Evolutionary conservation across 2,329 filamentous ascomycete species (phyloP), one percentile per base, ranked within the genome.

Genomic region (Arthrobotrys entomopaga): DNA sequence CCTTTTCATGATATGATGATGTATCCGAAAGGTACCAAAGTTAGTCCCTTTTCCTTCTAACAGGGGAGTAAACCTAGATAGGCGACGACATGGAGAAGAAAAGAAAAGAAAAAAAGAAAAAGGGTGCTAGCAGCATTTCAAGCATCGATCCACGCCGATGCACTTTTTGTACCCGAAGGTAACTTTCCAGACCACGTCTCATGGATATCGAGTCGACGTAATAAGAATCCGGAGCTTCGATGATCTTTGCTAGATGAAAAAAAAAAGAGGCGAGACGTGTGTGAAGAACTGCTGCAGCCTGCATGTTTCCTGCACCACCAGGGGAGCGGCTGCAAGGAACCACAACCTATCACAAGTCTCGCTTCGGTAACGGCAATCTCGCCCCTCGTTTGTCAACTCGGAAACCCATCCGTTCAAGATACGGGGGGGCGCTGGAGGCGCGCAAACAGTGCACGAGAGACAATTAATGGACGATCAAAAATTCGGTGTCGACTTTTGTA

Each of bases 141-240:
- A 46, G 46, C 64, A 13, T 60, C 11, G 11, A 58, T 53, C 40
- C 57, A 61, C 49, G 64, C 60, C 34, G 49, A 56, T 61, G 56
- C 52, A 54, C 53, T 26, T 59, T 60, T 63, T 74, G 63, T 74
- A 64, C 57, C 70, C 70, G 70, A 74, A 74, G 70, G 70, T 63
- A 56, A 74, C 63, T 74, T 70, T 70, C 54, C 42, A 15, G 13
- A n/a, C 42, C 3, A 13, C 13, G 6, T 16, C 2, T 46, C 58
- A 58, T 63, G 57, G 40, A 58, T 58, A 20, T n/a, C 20, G 19
- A 40, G 38, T 63, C 40, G 58, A 70, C 52, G 58, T 70, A 58
- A 57, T 70, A 29, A n/a, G 7, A 34, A 34, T 34, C 10, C 29
- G 29, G 10, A 46, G 10, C 57, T 58, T 70, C 65, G 65, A 58